Percentiles rank a stretch among this genome's conserved stretches.
phyloP scores from a whole-genome alignment of 1,139 yeast genomes.

The Yamadazyma triangularis region DNA sequence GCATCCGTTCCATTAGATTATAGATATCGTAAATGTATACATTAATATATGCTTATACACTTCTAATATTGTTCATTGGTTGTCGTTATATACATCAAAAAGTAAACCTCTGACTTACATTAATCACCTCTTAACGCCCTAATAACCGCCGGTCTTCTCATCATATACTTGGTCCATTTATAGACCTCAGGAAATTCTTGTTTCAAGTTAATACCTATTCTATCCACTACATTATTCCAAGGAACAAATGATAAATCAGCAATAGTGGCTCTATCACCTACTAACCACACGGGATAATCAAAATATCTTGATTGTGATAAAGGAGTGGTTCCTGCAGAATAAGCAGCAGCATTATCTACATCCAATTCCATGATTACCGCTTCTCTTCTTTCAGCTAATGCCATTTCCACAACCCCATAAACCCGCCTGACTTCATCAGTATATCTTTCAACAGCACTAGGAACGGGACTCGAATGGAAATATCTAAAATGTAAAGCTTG shows the following conservation, averaged over 20 bases:
- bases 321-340: slow-evolving; percentile 86
- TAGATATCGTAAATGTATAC: too few relatives aligned
- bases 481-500: slow-evolving; percentile 92
- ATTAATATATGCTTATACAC: too few relatives aligned
- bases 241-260: slow-evolving; percentile 94
- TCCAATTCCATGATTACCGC: slow-evolving; percentile 87
- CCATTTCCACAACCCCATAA: slow-evolving; percentile 93
- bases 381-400: slow-evolving; percentile 88
- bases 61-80: neutral
- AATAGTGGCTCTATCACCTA: slow-evolving; percentile 83
- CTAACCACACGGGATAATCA: slow-evolving; percentile 94
- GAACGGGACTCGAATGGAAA: slow-evolving; percentile 83
- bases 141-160: slow-evolving; percentile 82
- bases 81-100: neutral
- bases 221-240: slow-evolving; percentile 93
- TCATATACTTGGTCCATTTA: slow-evolving; percentile 92
- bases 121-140: slow-evolving; percentile 69
- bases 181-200: slow-evolving; percentile 92
- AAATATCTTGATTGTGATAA: slow-evolving; percentile 80
- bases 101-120: neutral
- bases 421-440: slow-evolving; percentile 92
- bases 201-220: slow-evolving; percentile 84
- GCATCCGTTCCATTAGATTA: too few relatives aligned
- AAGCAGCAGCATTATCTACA: slow-evolving; percentile 83
- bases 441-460: slow-evolving; percentile 86